These are phyloP conservation scores for Oldenlandia corymbosa DNA, from an alignment of 257 asterid genomes.

Conservation along the genomic window DNA sequence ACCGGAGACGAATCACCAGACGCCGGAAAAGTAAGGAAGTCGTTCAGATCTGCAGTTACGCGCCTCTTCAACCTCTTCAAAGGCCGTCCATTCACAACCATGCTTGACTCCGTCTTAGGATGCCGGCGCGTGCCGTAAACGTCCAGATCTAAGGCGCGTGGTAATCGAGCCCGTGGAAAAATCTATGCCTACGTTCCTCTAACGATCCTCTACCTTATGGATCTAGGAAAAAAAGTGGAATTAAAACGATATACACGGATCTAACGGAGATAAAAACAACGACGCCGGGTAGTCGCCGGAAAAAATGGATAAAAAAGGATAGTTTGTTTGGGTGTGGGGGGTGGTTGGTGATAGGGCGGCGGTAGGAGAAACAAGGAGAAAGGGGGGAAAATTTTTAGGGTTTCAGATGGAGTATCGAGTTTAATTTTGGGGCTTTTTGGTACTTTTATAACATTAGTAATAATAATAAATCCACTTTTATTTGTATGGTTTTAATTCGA, in stretches of 20 bases:
- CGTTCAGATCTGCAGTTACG: slow-evolving; percentile 67
- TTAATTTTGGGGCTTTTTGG: slow-evolving; percentile 24
- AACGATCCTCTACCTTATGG: neutral
- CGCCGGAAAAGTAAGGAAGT: slow-evolving; percentile 59
- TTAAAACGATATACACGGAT: too few relatives aligned
- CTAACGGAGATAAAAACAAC: neutral
- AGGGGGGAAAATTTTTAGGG: slow-evolving; percentile 13
- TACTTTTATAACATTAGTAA: slow-evolving; percentile 11
- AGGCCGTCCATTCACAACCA: slow-evolving; percentile 66
- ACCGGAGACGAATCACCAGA: slow-evolving; percentile 27
- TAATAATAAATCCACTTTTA: slow-evolving; percentile 1
- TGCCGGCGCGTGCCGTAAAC: slow-evolving; percentile 19
- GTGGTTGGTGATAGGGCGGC: neutral
- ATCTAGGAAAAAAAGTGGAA: neutral
- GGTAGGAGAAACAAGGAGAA: neutral
- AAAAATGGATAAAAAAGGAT: neutral
- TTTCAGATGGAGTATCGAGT: neutral
- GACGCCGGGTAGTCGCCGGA: slow-evolving; percentile 9
- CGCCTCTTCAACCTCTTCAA: slow-evolving; percentile 65
- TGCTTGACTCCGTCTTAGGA: slow-evolving; percentile 16
- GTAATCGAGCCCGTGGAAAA: neutral
- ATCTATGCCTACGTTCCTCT: neutral
- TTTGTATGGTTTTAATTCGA: neutral
- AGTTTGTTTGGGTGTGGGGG: neutral
- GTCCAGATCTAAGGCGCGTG: slow-evolving; percentile 9